phyloP scores from a whole-genome alignment of 2,329 filamentous ascomycete species.

The Keithomyces neogunnii region DNA sequence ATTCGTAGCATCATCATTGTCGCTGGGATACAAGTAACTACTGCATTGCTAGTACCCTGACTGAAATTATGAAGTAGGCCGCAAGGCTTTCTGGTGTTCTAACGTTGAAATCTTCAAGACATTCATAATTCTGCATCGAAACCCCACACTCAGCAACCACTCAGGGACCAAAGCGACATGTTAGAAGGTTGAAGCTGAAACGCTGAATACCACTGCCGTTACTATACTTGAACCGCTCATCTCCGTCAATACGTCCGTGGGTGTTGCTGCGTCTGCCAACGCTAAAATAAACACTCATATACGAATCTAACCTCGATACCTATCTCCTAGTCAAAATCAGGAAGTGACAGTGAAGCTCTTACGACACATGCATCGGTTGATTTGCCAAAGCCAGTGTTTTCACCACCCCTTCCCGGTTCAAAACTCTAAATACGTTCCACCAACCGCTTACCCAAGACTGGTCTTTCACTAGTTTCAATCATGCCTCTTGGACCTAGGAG shows the following conservation, averaged over 20 bases:
- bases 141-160: no score
- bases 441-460: background rate
- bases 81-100: no score
- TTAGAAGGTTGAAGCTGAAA: background rate
- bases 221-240: background rate
- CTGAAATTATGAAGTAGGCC: no score
- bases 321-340: constrained; percentile 7
- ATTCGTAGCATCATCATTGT: no score
- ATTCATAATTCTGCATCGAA: no score
- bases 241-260: background rate
- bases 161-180: no score
- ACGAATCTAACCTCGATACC: constrained; percentile 11
- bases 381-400: constrained; percentile 17
- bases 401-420: constrained; percentile 6
- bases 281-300: constrained; percentile 17
- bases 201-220: background rate
- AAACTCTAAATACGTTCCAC: background rate
- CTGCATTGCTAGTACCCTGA: no score
- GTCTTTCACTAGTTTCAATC: no score
- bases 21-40: no score
- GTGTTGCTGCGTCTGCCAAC: background rate
- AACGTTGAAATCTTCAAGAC: no score
- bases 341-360: constrained; percentile 18
- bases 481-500: no score
- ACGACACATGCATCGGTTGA: constrained; percentile 22